Evolutionary conservation across 345 rosid genomes (phyloP).

Genomic region (Brassica rapa): DNA sequence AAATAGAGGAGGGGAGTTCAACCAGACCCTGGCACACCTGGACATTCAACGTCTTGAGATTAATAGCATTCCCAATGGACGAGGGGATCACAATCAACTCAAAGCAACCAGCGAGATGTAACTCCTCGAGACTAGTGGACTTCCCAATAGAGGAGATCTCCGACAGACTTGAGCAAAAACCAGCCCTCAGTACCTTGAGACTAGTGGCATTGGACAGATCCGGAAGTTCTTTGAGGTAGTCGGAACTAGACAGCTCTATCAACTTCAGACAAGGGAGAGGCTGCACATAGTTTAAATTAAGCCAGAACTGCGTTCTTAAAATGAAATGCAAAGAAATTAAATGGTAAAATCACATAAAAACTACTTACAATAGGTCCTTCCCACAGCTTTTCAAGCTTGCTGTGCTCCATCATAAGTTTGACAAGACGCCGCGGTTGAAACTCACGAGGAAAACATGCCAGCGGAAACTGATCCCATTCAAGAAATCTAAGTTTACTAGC

Average conservation of each 20-base stretch:
- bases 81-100: neutral
- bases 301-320: neutral
- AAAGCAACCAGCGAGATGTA: neutral
- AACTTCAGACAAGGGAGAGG: neutral
- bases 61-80: neutral
- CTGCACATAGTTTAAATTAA: neutral
- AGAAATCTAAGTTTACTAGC: neutral
- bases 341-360: neutral
- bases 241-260: neutral
- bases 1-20: neutral
- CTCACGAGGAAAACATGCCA: neutral
- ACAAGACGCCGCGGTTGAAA: neutral
- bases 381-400: neutral
- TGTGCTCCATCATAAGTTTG: neutral
- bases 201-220: neutral
- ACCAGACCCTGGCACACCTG: neutral
- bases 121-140: neutral
- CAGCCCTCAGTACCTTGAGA: neutral
- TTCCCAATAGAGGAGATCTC: neutral
- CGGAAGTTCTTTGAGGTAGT: neutral
- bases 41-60: neutral
- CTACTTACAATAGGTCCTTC: neutral
- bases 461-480: neutral
- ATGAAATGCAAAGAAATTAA: neutral
- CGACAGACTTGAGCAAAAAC: neutral